Evolutionary conservation across 352 stramenopile species (phyloP), one percentile per base, ranked within the genome.

Genomic region (Elongisporangium senticosum): DNA sequence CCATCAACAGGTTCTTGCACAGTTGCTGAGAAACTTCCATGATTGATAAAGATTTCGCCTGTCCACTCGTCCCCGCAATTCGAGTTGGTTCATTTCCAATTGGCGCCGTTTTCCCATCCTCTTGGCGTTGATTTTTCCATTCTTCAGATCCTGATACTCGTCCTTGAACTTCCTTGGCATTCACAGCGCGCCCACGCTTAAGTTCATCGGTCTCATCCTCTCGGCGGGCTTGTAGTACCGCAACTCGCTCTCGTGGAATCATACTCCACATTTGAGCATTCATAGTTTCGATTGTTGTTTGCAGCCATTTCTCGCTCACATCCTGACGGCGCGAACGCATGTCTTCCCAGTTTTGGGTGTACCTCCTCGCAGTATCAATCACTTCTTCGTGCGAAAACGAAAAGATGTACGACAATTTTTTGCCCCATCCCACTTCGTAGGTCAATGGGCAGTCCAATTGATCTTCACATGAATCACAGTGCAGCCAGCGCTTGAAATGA

Each of bases 341-440:
- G 1, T 73, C 77, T 11, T 79, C 68, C 75, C 75, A 95, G 24
- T 85, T 78, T 23, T 76, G 67, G 1, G 86, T 93, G 59, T 95
- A 95, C 7, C 86, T 57, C 47, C 78, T 78, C 8, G 93, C 95
- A 2, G 96, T 87, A 69, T 98, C 95, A 19, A 95, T 79, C 10
- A 98, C 77, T 68, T 97, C 78, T 68, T 97, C 89, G 39, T 76
- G 71, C 5, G 74, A 77, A 52, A 95, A 89, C 6, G 93, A 93
- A 61, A 98, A 87, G 33, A 98, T 91, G 64, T 97, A 97, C 56
- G 79, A 93, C 0, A 98, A 68, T 40, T 97, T 86, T 56, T 98
- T 98, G 1, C 92, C 93, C 93, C 95, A 98, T 11, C 93, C 95
- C 55, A 95, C 75, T 71, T 98, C 95, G 59, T 98, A 98, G 48